These are phyloP conservation scores for Tulasnella sp. DNA, from an alignment of 768 basidiomycete species.

Conservation along the genomic window DNA sequence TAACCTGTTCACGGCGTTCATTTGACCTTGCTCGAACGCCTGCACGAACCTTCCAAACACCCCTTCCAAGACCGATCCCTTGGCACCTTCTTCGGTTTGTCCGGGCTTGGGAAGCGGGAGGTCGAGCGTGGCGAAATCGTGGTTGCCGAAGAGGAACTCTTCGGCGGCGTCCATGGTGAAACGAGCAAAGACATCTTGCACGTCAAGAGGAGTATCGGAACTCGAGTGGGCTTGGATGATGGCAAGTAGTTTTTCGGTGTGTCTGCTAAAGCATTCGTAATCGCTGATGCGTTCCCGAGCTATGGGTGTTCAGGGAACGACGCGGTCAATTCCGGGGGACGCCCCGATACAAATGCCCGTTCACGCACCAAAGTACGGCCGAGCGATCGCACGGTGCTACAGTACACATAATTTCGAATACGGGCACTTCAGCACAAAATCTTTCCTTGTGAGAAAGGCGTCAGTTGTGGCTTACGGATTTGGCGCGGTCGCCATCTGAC, in stretches of 20 bases:
- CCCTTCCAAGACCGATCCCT: conserved; percentile 12
- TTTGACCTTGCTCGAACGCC: conserved; percentile 28
- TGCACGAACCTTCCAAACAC: conserved; percentile 13
- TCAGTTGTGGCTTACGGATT: conserved; percentile 37
- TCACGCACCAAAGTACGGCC: conserved; percentile 43
- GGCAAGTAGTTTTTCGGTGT: conserved; percentile 36
- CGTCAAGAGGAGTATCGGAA: conserved; percentile 36
- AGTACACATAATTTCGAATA: neutral
- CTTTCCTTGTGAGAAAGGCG: neutral
- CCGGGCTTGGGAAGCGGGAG: conserved; percentile 7
- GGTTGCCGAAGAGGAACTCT: conserved; percentile 34
- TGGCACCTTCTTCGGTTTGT: conserved; percentile 1
- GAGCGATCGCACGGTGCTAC: conserved; percentile 41
- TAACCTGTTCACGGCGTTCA: neutral
- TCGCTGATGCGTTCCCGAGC: conserved; percentile 38
- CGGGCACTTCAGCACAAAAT: no score
- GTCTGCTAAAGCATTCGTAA: conserved; percentile 37
- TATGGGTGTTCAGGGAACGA: neutral
- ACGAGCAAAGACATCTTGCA: conserved; percentile 35
- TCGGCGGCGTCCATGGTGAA: conserved; percentile 36
- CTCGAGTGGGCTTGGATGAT: conserved; percentile 33
- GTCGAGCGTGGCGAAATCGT: conserved; percentile 29
- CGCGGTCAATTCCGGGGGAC: no score
- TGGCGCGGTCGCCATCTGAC: conserved; percentile 42
- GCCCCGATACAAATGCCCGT: neutral